These are phyloP conservation scores for Colletotrichum lupini DNA, from an alignment of 2,329 filamentous ascomycete genomes.

Conservation along the genomic window DNA sequence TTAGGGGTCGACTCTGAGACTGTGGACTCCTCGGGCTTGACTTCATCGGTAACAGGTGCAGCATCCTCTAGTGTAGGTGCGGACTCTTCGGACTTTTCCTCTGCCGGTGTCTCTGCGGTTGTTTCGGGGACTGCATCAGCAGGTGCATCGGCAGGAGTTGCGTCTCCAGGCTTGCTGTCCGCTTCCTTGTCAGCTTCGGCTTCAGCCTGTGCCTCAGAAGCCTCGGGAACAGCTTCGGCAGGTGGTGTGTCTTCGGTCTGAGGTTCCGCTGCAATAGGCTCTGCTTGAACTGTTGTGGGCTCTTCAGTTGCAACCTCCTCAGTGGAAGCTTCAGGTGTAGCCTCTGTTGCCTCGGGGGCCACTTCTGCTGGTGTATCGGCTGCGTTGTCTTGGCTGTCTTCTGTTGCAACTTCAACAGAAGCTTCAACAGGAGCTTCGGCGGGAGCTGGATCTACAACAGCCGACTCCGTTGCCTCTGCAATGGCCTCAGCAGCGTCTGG, in stretches of 20 bases:
- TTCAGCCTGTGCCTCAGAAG: neutral
- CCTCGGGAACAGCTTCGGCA: neutral
- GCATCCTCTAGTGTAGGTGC: neutral
- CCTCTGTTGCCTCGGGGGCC: neutral
- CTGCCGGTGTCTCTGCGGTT: neutral
- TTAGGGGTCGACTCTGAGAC: neutral
- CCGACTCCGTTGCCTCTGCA: neutral
- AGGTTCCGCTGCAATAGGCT: neutral
- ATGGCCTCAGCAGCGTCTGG: neutral
- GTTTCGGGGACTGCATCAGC: neutral
- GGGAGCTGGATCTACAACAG: neutral
- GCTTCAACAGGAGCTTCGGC: neutral
- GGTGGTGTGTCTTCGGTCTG: neutral
- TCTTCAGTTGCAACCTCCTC: neutral
- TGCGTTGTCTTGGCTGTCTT: neutral
- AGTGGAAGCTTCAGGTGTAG: neutral
- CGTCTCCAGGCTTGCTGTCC: neutral
- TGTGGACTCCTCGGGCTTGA: neutral
- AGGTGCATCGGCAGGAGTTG: neutral
- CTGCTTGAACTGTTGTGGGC: neutral
- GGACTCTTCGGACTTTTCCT: neutral
- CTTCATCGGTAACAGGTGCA: neutral
- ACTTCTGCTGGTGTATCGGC: neutral
- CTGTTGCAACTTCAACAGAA: neutral
- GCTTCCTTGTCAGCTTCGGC: neutral